Evolutionary conservation across 495 filamentous ascomycete genomes (phyloP), one percentile per base, ranked within the genome.

Genomic region (Hyphodiscus hymeniophilus): DNA sequence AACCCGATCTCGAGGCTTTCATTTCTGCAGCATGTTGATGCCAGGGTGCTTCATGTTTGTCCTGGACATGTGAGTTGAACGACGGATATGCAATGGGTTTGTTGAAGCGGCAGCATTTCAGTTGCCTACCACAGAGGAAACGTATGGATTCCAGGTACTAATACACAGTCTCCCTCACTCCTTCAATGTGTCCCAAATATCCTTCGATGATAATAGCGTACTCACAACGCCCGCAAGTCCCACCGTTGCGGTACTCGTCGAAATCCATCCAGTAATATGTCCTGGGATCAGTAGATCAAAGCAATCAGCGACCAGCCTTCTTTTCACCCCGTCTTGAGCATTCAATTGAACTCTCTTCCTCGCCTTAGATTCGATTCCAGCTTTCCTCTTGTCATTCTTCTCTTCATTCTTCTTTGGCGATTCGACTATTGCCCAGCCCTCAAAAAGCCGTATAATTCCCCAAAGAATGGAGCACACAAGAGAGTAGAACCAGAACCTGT

Each of bases 401-500:
- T 34, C 45, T 30, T 18, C 18, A 15, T 17, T 41, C 7, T 38
- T 48, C 55, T 24, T 44, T n/a, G 6, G 24, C 55, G 8, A 43
- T 36, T 17, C 24, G 15, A 33, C 13, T 26, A 11, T 24, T 2
- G n/a, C 42, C 17, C 21, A 3, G 26, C 7, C 5, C 22, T 16
- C 38, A 45, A 50, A 26, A 53, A 53, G 43, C 42, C 41, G 17
- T 43, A 54, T 44, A 43, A 51, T 23, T 33, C 59, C 28, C 24
- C 28, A 41, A n/a, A 42, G 2, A 35, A 60, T 53, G 1, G 50
- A 56, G 22, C 35, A 56, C 2, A 62, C 58, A 3, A 85, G 55
- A 0, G 71, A 69, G 47, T 78, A 76, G 45, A 83, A 76, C 81
- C 81, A 85, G 56, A 82, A 80, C 45, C 73, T 67, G 58, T 82